Percentiles rank a stretch among this genome's conserved stretches.
These are phyloP conservation scores for Ophiostoma sp. DNA, from an alignment of 2,329 filamentous ascomycete species.

Conservation along the genomic window DNA sequence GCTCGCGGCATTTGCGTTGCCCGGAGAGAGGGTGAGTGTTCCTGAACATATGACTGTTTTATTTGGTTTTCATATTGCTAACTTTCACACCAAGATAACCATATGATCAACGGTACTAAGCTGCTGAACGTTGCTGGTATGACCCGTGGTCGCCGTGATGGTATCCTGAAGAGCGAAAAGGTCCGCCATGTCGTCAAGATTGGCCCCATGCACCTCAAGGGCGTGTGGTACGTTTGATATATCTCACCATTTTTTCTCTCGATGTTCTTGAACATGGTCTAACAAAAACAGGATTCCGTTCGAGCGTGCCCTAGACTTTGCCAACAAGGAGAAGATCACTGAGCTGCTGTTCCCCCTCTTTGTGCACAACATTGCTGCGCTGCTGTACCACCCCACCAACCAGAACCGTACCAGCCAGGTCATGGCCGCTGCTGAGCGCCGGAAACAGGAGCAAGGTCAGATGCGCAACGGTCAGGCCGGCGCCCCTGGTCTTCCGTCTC, in stretches of 20 bases:
- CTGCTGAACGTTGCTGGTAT: constrained; percentile 95
- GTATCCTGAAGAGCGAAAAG: constrained; percentile 97
- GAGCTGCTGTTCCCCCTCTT: constrained; percentile 93
- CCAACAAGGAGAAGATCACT: constrained; percentile 99
- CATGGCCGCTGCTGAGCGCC: constrained; percentile 79
- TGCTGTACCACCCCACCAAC: constrained; percentile 92
- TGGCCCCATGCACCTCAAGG: constrained; percentile 97
- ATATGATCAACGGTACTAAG: constrained; percentile 99
- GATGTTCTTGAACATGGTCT: constrained; percentile 22
- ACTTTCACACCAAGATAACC: constrained; percentile 70
- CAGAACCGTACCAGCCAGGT: constrained; percentile 79
- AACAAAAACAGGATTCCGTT: constrained; percentile 78
- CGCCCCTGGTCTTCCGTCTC: constrained; percentile 61
- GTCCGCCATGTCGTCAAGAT: constrained; percentile 97
- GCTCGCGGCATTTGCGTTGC: constrained; percentile 95
- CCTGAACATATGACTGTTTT: background rate
- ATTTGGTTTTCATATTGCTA: background rate
- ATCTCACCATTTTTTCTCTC: background rate
- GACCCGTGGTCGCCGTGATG: constrained; percentile 92
- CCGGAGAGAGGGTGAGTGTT: constrained; percentile 74
- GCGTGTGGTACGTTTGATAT: constrained; percentile 73
- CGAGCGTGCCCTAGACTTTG: constrained; percentile 95
- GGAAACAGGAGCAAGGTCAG: constrained; percentile 71
- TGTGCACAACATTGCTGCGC: constrained; percentile 91
- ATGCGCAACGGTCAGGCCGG: constrained; percentile 61